Conservation (phyloP, 257 asterid species). For the Galeopsis tetrahit region DNA sequence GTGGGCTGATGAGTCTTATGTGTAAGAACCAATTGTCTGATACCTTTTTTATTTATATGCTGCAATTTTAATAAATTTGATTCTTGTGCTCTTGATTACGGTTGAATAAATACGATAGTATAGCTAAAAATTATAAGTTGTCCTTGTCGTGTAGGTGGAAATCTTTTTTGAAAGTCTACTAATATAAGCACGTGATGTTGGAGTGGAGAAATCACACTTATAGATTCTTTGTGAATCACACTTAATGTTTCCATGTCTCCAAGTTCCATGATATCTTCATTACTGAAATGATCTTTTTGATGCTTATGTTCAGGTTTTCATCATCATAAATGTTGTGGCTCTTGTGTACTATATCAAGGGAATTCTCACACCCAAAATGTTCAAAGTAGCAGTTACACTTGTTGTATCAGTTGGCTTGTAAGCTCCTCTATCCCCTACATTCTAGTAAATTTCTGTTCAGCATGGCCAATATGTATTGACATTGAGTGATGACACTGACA, state of each 20-base stretch:
- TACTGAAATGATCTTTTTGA: conserved; percentile 22
- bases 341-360: conserved; percentile 92
- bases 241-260: background rate
- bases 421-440: conserved; percentile 42
- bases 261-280: background rate
- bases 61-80: background rate
- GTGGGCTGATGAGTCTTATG: conserved; percentile 1
- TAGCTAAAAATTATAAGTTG: background rate
- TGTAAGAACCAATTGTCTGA: background rate
- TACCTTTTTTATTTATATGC: conserved; percentile 1
- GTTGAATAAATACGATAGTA: conserved; percentile 14
- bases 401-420: conserved; percentile 88
- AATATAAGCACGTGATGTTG: background rate
- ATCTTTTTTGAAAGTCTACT: conserved; percentile 7
- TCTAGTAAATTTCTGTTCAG: conserved; percentile 17
- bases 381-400: conserved; percentile 95
- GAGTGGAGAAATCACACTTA: background rate
- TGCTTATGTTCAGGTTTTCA: conserved; percentile 72
- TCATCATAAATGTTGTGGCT: conserved; percentile 88
- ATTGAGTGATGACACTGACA: background rate
- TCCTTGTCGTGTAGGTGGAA: background rate
- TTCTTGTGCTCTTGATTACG: background rate
- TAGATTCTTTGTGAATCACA: conserved; percentile 24
- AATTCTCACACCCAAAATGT: conserved; percentile 89
- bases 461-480: background rate